Conservation (phyloP, 2,329 filamentous ascomycete species). For the Alternaria sp. region DNA sequence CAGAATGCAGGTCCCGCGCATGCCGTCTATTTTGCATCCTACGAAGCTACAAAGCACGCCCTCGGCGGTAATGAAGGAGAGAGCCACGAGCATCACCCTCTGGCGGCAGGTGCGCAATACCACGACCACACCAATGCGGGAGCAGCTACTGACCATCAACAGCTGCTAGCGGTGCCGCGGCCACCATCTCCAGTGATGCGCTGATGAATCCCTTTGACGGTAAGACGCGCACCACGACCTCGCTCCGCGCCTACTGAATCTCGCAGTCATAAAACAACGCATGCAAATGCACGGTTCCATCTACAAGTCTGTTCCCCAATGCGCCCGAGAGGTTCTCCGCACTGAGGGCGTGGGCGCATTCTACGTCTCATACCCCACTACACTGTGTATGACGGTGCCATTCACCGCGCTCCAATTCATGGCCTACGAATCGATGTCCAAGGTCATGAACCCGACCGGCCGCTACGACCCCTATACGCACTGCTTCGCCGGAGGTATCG, state of each 20-base stretch:
- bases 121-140: neutral
- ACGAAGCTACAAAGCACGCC: conserved; percentile 94
- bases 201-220: conserved; percentile 99
- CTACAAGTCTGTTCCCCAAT: conserved; percentile 85
- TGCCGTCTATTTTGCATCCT: conserved; percentile 97
- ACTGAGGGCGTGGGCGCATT: conserved; percentile 90
- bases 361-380: conserved; percentile 98
- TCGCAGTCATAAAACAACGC: conserved; percentile 93
- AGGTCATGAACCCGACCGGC: conserved; percentile 84
- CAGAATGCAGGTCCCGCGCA: conserved; percentile 79
- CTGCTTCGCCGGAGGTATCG: conserved; percentile 88
- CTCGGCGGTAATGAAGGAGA: conserved; percentile 91
- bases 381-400: conserved; percentile 96
- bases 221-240: conserved; percentile 54
- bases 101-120: conserved; percentile 77
- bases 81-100: conserved; percentile 86
- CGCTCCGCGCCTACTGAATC: conserved; percentile 22
- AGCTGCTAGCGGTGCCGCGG: conserved; percentile 92
- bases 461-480: conserved; percentile 93
- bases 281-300: conserved; percentile 98
- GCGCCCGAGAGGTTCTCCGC: conserved; percentile 84
- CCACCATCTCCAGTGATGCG: conserved; percentile 95
- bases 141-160: conserved; percentile 45
- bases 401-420: conserved; percentile 98
- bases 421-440: conserved; percentile 96